Evolutionary conservation across 1,284 basidiomycete genomes (phyloP).

Genomic region (Microbotryum lychnidis-dioicae): DNA sequence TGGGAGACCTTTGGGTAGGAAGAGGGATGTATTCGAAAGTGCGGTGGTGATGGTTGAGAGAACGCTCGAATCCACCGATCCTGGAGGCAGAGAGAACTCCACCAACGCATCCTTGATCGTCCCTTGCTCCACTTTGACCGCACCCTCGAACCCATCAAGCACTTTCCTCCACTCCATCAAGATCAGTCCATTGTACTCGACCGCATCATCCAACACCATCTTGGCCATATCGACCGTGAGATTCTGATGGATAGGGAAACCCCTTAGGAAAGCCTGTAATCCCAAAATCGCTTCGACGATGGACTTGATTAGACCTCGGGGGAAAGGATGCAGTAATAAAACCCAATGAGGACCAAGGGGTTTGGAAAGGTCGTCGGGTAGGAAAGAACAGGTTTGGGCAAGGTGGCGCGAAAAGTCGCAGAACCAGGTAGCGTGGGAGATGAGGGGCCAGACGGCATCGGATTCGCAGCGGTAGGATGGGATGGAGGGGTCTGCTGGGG

Average conservation of each 20-base stretch:
- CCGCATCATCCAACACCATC: constrained; percentile 8
- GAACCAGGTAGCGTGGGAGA: constrained; percentile 10
- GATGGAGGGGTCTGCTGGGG: no score
- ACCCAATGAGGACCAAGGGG: background rate
- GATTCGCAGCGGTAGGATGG: constrained; percentile 5
- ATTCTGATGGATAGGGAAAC: background rate
- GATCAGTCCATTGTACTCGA: constrained; percentile 1
- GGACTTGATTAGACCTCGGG: background rate
- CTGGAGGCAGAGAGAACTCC: background rate
- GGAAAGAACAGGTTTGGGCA: background rate
- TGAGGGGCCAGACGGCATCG: constrained; percentile 15
- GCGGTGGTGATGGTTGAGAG: background rate
- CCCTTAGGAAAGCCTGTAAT: constrained; percentile 4
- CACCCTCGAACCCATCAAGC: background rate
- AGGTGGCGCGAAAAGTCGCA: constrained; percentile 1
- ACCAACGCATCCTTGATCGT: background rate
- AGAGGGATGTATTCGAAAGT: background rate
- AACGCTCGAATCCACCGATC: background rate
- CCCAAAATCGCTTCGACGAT: background rate
- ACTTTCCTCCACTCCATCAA: background rate
- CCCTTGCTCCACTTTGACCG: background rate
- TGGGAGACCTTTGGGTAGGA: background rate
- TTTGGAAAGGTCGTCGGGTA: background rate
- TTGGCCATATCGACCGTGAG: constrained; percentile 8
- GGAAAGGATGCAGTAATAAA: constrained; percentile 8